Evolutionary conservation across 495 filamentous ascomycete genomes (phyloP).

Genomic region (Achaetomiella virescens): DNA sequence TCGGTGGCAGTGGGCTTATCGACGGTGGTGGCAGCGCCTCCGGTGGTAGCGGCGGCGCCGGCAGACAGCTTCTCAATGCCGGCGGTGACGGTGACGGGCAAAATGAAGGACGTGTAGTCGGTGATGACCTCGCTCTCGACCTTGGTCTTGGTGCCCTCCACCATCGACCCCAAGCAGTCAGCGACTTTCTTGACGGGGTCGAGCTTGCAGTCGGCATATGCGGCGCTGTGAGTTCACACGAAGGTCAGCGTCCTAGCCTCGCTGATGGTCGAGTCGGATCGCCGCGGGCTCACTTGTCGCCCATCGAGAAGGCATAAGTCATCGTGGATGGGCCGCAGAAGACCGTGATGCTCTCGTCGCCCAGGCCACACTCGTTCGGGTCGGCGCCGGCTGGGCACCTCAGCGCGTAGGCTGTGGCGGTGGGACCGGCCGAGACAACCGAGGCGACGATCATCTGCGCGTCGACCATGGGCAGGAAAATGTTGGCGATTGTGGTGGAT

Average conservation of each 20-base stretch:
- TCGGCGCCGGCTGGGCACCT: slow-evolving; percentile 34
- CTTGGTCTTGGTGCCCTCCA: neutral
- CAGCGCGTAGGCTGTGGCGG: slow-evolving; percentile 38
- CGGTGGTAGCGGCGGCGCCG: neutral
- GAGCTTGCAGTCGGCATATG: neutral
- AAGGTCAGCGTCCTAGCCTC: too few species aligned
- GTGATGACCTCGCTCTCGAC: neutral
- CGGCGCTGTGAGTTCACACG: too few species aligned
- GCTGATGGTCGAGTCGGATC: too few species aligned
- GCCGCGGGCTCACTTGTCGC: neutral
- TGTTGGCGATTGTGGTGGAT: slow-evolving; percentile 22
- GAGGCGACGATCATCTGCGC: slow-evolving; percentile 35
- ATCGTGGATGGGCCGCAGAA: slow-evolving; percentile 27
- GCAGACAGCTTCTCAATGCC: slow-evolving; percentile 17
- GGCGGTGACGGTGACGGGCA: slow-evolving; percentile 30
- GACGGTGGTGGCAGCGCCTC: neutral
- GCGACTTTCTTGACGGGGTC: neutral
- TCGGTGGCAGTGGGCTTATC: slow-evolving; percentile 20
- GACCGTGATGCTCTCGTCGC: slow-evolving; percentile 25
- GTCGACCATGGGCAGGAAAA: slow-evolving; percentile 36
- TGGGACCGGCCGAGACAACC: slow-evolving; percentile 34
- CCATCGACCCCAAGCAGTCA: neutral
- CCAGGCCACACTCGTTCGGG: slow-evolving; percentile 11
- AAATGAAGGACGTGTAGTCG: neutral
- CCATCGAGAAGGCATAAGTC: slow-evolving; percentile 17